These are phyloP conservation scores for Debaryomyces sp. DNA, from an alignment of 1,139 yeast genomes.

Conservation along the genomic window DNA sequence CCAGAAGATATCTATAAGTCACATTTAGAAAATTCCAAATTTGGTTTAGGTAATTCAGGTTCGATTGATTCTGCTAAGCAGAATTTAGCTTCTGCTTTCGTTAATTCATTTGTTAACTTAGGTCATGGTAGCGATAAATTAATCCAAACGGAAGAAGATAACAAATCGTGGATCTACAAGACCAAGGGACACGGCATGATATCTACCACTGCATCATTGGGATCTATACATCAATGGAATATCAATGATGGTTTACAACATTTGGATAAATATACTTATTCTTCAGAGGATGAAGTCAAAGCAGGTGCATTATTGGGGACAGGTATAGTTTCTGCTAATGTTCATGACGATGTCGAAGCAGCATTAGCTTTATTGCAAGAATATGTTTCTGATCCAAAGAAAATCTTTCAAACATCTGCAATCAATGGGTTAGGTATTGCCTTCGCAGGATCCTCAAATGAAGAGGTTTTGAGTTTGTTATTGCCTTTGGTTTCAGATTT, in stretches of 20 bases:
- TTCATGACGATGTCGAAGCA: constrained; percentile 95
- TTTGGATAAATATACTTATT: constrained; percentile 85
- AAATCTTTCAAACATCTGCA: constrained; percentile 73
- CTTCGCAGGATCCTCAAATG: constrained; percentile 91
- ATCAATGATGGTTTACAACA: constrained; percentile 85
- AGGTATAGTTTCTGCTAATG: constrained; percentile 92
- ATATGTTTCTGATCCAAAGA: constrained; percentile 56
- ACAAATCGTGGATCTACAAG: constrained; percentile 84
- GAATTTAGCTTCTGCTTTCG: constrained; percentile 93
- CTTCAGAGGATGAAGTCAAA: constrained; percentile 82
- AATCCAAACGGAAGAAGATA: constrained; percentile 71
- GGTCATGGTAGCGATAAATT: constrained; percentile 90
- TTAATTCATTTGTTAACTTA: constrained; percentile 85
- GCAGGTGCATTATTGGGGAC: constrained; percentile 97
- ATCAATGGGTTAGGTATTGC: constrained; percentile 93
- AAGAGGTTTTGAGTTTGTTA: constrained; percentile 74
- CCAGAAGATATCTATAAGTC: constrained; percentile 96
- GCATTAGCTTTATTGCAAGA: constrained; percentile 86
- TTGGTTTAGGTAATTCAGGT: constrained; percentile 59
- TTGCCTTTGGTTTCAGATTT: constrained; percentile 88
- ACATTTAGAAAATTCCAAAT: constrained; percentile 73
- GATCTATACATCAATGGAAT: constrained; percentile 92
- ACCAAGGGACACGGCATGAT: constrained; percentile 92
- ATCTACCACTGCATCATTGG: constrained; percentile 93
- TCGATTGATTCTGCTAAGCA: constrained; percentile 92